A percentile compares a stretch with the other conserved stretches of the same genome.
Evolutionary conservation across 2,329 filamentous ascomycete genomes (phyloP).

Genomic region (Colletotrichum echinochloae): DNA sequence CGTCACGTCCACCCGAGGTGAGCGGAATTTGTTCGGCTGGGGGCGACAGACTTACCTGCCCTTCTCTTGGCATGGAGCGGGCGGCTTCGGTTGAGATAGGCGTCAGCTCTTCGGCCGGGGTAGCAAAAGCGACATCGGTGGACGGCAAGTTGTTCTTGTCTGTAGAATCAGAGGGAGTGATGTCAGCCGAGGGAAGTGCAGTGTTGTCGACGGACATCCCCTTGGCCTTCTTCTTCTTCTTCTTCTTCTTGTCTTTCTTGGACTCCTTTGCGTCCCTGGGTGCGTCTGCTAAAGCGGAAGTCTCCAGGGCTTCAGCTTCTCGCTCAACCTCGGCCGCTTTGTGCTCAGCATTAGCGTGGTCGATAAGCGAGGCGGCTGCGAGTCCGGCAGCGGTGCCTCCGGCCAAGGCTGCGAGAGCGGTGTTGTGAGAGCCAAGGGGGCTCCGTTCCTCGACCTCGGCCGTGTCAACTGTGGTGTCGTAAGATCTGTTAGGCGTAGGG

Average conservation of each 20-base stretch:
- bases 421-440: not conserved
- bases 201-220: not conserved
- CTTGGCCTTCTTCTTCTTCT: slow-evolving; percentile 42
- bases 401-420: slow-evolving; percentile 5
- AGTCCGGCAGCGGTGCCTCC: slow-evolving; percentile 26
- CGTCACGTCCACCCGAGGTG: not conserved
- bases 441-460: slow-evolving; percentile 47
- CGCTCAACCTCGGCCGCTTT: not conserved
- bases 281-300: not conserved
- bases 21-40: not conserved
- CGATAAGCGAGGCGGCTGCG: slow-evolving; percentile 1
- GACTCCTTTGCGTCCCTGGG: slow-evolving; percentile 42
- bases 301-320: slow-evolving; percentile 20
- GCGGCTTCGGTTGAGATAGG: not conserved
- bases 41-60: not conserved
- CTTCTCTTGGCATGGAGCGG: not conserved
- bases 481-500: slow-evolving; percentile 45
- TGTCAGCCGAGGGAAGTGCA: not conserved
- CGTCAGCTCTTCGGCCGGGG: not conserved
- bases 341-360: not conserved
- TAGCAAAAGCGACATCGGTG: not conserved
- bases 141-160: not conserved
- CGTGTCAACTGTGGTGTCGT: slow-evolving; percentile 33
- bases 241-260: slow-evolving; percentile 51
- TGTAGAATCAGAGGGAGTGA: slow-evolving; percentile 2